Evolutionary conservation across 2,329 filamentous ascomycete genomes (phyloP).

Genomic region (Colletotrichum sansevieriae): DNA sequence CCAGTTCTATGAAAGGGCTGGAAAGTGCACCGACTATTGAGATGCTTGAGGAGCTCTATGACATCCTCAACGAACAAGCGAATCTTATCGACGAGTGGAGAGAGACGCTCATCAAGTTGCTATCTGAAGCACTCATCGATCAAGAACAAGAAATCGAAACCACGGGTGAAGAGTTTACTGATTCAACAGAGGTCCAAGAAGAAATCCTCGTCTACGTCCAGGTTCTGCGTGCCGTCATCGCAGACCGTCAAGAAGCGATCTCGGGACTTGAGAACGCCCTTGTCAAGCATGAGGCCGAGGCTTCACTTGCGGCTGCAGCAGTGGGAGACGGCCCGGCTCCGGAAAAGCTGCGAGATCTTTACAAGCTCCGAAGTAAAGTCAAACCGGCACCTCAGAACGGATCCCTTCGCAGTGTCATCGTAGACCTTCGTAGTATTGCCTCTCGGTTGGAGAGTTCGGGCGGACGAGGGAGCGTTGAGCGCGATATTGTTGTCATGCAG

Average conservation of each 20-base stretch:
- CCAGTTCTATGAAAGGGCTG: slow-evolving; percentile 73
- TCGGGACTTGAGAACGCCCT: slow-evolving; percentile 83
- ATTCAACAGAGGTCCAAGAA: slow-evolving; percentile 89
- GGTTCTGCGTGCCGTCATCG: slow-evolving; percentile 78
- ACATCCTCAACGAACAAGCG: slow-evolving; percentile 79
- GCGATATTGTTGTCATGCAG: slow-evolving; percentile 73
- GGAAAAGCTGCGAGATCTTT: slow-evolving; percentile 67
- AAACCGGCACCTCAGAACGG: slow-evolving; percentile 61
- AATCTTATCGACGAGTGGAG: slow-evolving; percentile 81
- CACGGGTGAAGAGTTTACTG: slow-evolving; percentile 91
- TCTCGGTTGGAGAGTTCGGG: slow-evolving; percentile 65
- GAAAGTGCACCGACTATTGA: slow-evolving; percentile 78
- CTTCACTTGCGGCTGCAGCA: slow-evolving; percentile 71
- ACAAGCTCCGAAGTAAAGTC: slow-evolving; percentile 59
- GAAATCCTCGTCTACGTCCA: slow-evolving; percentile 90
- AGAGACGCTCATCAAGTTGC: slow-evolving; percentile 76
- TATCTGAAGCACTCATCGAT: slow-evolving; percentile 83
- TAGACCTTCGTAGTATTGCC: slow-evolving; percentile 77
- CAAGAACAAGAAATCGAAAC: slow-evolving; percentile 80
- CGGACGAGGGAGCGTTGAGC: slow-evolving; percentile 63
- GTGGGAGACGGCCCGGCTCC: slow-evolving; percentile 79
- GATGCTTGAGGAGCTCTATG: slow-evolving; percentile 74
- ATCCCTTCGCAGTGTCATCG: slow-evolving; percentile 80
- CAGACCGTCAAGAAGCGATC: slow-evolving; percentile 82
- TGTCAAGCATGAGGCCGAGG: slow-evolving; percentile 78